These are phyloP conservation scores for Fusarium vanettenii DNA, from an alignment of 2,329 filamentous ascomycete genomes.

Conservation along the genomic window DNA sequence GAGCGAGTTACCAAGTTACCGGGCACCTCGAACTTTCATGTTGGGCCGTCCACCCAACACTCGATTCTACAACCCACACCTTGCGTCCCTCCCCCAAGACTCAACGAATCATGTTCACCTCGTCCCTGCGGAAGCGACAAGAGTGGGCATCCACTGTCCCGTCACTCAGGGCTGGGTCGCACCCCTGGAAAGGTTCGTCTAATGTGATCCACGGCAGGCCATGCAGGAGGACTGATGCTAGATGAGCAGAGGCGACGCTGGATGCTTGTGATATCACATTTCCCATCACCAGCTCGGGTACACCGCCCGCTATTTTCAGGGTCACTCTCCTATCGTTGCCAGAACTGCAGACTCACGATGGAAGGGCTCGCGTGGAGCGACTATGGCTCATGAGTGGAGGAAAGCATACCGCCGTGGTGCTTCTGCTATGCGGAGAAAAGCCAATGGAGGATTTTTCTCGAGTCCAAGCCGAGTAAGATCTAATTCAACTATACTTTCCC, in stretches of 20 bases:
- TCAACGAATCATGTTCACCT: constrained; percentile 51
- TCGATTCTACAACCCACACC: neutral
- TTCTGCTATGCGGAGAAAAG: constrained; percentile 53
- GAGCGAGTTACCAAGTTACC: neutral
- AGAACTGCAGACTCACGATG: constrained; percentile 49
- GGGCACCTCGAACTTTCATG: neutral
- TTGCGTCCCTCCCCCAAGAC: neutral
- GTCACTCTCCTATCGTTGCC: constrained; percentile 54
- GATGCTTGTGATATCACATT: constrained; percentile 60
- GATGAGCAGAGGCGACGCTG: constrained; percentile 53
- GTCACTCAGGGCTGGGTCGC: constrained; percentile 19
- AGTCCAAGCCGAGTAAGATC: constrained; percentile 56
- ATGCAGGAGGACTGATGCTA: constrained; percentile 7
- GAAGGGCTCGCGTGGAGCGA: constrained; percentile 52
- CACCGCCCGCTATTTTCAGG: constrained; percentile 43
- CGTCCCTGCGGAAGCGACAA: constrained; percentile 51
- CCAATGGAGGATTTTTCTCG: constrained; percentile 52
- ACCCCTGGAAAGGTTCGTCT: constrained; percentile 44
- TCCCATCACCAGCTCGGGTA: constrained; percentile 36
- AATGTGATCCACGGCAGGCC: neutral
- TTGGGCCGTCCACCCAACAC: neutral
- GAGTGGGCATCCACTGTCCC: constrained; percentile 50
- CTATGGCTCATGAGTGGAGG: constrained; percentile 55
- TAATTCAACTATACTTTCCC: neutral
- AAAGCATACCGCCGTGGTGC: constrained; percentile 55